Conservation (phyloP, 768 basidiomycete genomes). For the Rhodosporidiobolus odoratus region DNA sequence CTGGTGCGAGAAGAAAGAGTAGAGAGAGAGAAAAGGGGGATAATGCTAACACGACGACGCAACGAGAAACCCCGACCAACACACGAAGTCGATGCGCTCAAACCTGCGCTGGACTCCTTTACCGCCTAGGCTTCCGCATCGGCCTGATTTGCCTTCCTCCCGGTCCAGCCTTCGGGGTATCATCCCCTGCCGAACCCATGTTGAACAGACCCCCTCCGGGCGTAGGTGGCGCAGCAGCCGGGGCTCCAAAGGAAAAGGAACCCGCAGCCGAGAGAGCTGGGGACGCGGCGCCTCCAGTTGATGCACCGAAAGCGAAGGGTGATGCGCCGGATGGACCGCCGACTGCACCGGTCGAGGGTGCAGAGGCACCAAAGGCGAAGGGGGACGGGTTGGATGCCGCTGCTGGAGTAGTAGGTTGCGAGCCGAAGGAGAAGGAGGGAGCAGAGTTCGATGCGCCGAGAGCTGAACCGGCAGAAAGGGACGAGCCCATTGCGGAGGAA, state of each 20-base stretch:
- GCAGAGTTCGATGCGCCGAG: background rate
- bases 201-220: slow-evolving; percentile 23
- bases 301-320: background rate
- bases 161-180: background rate
- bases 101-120: no score
- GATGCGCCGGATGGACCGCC: background rate
- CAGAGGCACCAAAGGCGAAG: slow-evolving; percentile 18
- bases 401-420: background rate
- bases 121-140: slow-evolving; percentile 9
- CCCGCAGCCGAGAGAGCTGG: no score
- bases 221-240: background rate
- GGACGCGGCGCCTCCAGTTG: background rate
- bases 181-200: slow-evolving; percentile 22
- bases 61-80: no score
- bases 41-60: no score
- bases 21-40: no score
- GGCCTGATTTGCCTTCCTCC: background rate
- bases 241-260: no score
- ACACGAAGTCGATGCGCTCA: no score
- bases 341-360: background rate
- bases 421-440: slow-evolving; percentile 6
- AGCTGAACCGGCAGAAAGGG: background rate
- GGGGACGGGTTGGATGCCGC: background rate
- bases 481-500: slow-evolving; percentile 8
- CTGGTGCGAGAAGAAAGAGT: no score